Percentiles rank a stretch among this genome's conserved stretches.
Evolutionary conservation across 2,329 filamentous ascomycete genomes (phyloP).

Genomic region (Paracoccidioides lutzii): DNA sequence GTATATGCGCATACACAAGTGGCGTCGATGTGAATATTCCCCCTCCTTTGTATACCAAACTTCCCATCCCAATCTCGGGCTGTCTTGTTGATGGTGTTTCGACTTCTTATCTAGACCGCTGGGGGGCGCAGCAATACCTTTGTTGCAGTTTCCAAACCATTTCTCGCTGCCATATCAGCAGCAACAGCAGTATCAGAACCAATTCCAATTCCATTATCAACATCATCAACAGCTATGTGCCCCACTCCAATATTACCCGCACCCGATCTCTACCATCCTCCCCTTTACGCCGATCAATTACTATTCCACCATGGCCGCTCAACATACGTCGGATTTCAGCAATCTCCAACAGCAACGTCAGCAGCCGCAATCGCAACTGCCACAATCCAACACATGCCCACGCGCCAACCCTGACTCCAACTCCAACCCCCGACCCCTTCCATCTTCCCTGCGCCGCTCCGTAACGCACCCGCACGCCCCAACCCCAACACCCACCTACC

Average conservation of each 20-base stretch:
- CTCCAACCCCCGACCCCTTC: not conserved
- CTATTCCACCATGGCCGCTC: not conserved
- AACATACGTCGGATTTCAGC: not conserved
- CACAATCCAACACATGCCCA: no score
- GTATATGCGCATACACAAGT: not conserved
- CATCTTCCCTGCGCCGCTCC: not conserved
- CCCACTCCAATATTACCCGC: not conserved
- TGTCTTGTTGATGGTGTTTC: not conserved
- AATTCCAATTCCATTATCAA: not conserved
- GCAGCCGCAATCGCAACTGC: not conserved
- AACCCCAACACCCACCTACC: constrained; percentile 47
- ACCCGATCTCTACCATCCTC: not conserved
- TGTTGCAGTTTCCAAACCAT: not conserved
- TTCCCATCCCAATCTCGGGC: not conserved
- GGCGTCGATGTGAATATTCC: not conserved
- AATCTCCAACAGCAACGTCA: not conserved
- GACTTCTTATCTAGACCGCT: not conserved
- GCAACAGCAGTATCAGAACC: not conserved
- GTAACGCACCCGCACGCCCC: constrained; percentile 38
- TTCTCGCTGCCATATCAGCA: not conserved
- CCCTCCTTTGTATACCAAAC: not conserved
- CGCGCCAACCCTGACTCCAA: not conserved
- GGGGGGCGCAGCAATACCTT: not conserved
- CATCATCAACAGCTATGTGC: not conserved
- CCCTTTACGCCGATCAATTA: constrained; percentile 3